These are phyloP conservation scores for Starmerella floricola DNA, from an alignment of 805 yeast genomes.

Conservation along the genomic window DNA sequence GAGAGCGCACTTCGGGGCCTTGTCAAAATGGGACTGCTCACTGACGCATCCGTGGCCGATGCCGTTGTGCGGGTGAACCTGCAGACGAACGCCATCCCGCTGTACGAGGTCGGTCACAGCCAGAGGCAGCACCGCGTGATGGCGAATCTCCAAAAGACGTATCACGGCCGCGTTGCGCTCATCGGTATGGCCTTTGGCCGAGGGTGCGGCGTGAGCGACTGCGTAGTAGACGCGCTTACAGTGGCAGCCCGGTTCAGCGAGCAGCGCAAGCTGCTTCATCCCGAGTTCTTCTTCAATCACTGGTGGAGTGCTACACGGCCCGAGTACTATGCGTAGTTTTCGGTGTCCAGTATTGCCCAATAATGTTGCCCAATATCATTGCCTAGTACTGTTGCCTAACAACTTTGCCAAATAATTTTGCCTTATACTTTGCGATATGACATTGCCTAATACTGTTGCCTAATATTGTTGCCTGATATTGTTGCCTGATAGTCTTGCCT, in stretches of 20 bases:
- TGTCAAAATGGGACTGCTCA: conserved; percentile 28
- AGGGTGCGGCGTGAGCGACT: conserved; percentile 86
- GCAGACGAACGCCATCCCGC: conserved; percentile 61
- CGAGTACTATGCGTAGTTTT: conserved; percentile 21
- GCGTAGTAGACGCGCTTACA: conserved; percentile 51
- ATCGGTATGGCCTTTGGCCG: conserved; percentile 75
- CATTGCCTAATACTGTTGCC: too few relatives aligned
- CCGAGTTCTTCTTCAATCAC: conserved; percentile 26
- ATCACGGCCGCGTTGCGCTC: conserved; percentile 36
- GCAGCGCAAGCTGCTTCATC: conserved; percentile 26
- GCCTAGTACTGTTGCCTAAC: too few relatives aligned
- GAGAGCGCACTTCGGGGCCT: conserved; percentile 32
- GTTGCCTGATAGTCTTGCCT: too few relatives aligned
- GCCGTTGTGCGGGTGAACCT: conserved; percentile 27
- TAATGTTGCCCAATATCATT: too few relatives aligned
- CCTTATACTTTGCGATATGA: too few relatives aligned
- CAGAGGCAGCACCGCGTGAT: conserved; percentile 32
- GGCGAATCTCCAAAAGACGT: conserved; percentile 28
- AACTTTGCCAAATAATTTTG: too few relatives aligned
- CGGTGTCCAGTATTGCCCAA: not conserved
- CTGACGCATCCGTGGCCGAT: conserved; percentile 13
- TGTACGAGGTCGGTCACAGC: conserved; percentile 59
- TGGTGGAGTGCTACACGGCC: conserved; percentile 23
- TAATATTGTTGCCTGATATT: too few relatives aligned
- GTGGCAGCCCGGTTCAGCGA: conserved; percentile 37